Percentiles rank a stretch among this genome's conserved stretches.
Evolutionary conservation across 2,329 filamentous ascomycete species (phyloP).

Genomic region (Xylariaceae sp.): DNA sequence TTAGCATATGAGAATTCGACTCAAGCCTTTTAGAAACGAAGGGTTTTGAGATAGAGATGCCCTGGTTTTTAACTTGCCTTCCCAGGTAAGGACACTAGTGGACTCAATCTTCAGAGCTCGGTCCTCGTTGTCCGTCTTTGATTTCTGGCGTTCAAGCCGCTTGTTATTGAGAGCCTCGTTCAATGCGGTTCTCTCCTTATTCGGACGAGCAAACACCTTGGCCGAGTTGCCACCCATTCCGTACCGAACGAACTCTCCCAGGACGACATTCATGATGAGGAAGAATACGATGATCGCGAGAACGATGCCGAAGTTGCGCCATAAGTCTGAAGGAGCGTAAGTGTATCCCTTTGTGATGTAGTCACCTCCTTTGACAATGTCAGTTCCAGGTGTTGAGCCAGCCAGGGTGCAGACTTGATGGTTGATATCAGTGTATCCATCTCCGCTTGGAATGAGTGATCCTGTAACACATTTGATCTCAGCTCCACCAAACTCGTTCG

Average conservation of each 20-base stretch:
- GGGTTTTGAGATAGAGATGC: too few species aligned
- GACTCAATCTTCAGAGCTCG: conserved; percentile 55
- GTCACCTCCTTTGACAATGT: conserved; percentile 57
- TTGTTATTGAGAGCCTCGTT: conserved; percentile 61
- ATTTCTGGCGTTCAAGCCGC: conserved; percentile 50
- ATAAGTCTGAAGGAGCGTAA: conserved; percentile 64
- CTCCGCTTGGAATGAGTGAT: conserved; percentile 68
- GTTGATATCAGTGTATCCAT: conserved; percentile 64
- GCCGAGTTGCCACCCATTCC: conserved; percentile 78
- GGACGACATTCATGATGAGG: conserved; percentile 67
- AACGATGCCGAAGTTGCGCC: conserved; percentile 83
- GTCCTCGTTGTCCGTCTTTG: conserved; percentile 41
- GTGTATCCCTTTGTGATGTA: conserved; percentile 69
- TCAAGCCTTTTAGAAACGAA: too few species aligned
- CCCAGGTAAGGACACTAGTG: conserved; percentile 76
- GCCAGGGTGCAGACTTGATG: conserved; percentile 79
- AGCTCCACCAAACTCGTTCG: conserved; percentile 74
- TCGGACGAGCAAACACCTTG: conserved; percentile 70
- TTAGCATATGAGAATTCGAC: too few species aligned
- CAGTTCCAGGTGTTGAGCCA: conserved; percentile 64
- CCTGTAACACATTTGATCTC: conserved; percentile 64
- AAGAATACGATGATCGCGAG: conserved; percentile 72
- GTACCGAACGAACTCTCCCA: conserved; percentile 75
- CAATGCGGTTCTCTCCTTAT: conserved; percentile 61
- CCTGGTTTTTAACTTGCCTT: too few species aligned